These are phyloP conservation scores for Ogataea hybrid DNA, from an alignment of 1,139 yeast genomes.

Conservation along the genomic window DNA sequence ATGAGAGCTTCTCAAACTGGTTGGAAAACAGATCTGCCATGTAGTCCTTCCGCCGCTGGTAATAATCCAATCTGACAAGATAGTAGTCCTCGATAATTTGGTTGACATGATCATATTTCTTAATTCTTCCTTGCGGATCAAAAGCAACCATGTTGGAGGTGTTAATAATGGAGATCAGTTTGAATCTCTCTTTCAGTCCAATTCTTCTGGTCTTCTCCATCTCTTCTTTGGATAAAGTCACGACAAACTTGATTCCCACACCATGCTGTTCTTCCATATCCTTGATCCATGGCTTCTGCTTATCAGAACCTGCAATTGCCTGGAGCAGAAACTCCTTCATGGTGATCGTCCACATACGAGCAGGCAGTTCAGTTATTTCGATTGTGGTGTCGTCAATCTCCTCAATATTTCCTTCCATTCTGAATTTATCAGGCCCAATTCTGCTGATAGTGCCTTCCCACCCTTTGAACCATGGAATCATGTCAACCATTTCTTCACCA, in stretches of 20 bases:
- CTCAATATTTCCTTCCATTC: conserved; percentile 76
- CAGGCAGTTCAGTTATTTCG: conserved; percentile 91
- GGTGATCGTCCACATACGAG: conserved; percentile 87
- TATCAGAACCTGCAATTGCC: conserved; percentile 73
- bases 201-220: conserved; percentile 74
- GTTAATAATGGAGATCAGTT: conserved; percentile 64
- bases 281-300: conserved; percentile 79
- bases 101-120: conserved; percentile 69
- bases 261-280: conserved; percentile 96
- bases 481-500: conserved; percentile 65
- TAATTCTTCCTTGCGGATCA: conserved; percentile 88
- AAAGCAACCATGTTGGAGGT: conserved; percentile 93
- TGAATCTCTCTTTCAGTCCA: conserved; percentile 84
- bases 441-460: conserved; percentile 86
- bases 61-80: conserved; percentile 81
- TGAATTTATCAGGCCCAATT: conserved; percentile 62
- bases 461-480: conserved; percentile 95
- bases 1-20: conserved; percentile 68
- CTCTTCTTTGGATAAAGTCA: conserved; percentile 72
- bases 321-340: conserved; percentile 80
- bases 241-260: conserved; percentile 71
- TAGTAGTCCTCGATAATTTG: conserved; percentile 85
- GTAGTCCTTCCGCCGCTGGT: conserved; percentile 86
- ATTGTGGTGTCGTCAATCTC: conserved; percentile 77
- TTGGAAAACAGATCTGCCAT: conserved; percentile 68